phyloP scores from a whole-genome alignment of 257 asterid genomes.

The Oldenlandia corymbosa region DNA sequence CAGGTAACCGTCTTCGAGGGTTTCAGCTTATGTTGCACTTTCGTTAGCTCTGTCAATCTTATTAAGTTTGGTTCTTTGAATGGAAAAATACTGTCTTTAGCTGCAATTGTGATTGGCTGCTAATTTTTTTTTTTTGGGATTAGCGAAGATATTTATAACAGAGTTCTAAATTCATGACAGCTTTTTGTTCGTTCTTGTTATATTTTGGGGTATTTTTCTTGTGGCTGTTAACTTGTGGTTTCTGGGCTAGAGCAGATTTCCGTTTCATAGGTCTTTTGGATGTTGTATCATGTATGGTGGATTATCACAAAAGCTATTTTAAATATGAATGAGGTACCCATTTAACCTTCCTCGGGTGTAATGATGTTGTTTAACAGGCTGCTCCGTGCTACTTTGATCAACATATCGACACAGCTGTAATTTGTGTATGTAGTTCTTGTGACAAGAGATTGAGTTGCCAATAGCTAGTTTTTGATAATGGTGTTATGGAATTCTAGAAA shows the following conservation, averaged over 20 bases:
- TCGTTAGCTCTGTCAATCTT: not conserved
- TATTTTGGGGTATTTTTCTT: no score
- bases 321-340: no score
- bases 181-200: not conserved
- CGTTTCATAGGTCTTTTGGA: not conserved
- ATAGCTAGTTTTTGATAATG: not conserved
- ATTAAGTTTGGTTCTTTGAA: not conserved
- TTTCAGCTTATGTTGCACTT: not conserved
- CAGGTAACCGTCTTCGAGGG: slow-evolving; percentile 36
- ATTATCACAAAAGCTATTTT: no score
- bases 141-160: not conserved
- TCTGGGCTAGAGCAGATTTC: no score
- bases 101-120: not conserved
- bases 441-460: not conserved
- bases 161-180: not conserved
- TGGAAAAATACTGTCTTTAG: not conserved
- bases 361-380: not conserved
- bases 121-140: not conserved
- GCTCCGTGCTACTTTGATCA: not conserved
- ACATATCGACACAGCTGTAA: not conserved
- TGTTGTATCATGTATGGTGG: not conserved
- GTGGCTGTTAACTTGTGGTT: no score
- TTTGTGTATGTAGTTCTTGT: not conserved
- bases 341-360: not conserved
- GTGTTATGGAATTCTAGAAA: not conserved